Evolutionary conservation across 75 land plant species (phyloP).

Genomic region (Pinus taeda): DNA sequence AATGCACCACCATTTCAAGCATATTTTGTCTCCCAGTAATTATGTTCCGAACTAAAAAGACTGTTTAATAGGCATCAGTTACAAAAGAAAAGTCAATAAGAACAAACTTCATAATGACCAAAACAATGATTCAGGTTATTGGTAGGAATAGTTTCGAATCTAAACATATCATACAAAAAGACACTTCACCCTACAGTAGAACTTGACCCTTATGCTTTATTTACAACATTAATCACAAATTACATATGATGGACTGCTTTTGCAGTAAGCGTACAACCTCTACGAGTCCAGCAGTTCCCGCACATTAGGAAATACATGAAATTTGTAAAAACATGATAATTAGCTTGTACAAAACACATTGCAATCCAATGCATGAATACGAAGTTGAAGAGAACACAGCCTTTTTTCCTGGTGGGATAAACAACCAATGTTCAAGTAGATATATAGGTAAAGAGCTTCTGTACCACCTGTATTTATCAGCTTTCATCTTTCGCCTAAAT

Average conservation of each 20-base stretch:
- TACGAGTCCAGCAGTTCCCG: not conserved
- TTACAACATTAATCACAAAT: not conserved
- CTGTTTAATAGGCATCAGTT: not conserved
- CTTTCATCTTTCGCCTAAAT: not conserved
- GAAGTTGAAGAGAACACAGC: not conserved
- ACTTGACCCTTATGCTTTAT: not conserved
- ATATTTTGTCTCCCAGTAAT: too few species aligned
- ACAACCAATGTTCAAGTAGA: not conserved
- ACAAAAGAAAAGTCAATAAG: not conserved
- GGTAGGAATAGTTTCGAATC: not conserved
- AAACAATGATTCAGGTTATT: not conserved
- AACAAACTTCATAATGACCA: not conserved
- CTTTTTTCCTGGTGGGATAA: not conserved
- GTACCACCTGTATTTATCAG: not conserved
- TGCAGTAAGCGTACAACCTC: not conserved
- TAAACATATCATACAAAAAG: not conserved
- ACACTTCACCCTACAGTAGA: not conserved
- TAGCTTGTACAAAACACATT: slow-evolving; percentile 1
- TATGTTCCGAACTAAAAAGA: too few species aligned
- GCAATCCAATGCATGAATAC: not conserved
- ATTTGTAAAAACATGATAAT: not conserved
- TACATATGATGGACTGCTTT: not conserved
- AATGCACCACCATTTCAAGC: too few species aligned
- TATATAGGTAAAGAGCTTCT: not conserved
- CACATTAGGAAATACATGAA: not conserved